phyloP scores from a whole-genome alignment of 2,329 filamentous ascomycete species.

The Alternaria sp. region DNA sequence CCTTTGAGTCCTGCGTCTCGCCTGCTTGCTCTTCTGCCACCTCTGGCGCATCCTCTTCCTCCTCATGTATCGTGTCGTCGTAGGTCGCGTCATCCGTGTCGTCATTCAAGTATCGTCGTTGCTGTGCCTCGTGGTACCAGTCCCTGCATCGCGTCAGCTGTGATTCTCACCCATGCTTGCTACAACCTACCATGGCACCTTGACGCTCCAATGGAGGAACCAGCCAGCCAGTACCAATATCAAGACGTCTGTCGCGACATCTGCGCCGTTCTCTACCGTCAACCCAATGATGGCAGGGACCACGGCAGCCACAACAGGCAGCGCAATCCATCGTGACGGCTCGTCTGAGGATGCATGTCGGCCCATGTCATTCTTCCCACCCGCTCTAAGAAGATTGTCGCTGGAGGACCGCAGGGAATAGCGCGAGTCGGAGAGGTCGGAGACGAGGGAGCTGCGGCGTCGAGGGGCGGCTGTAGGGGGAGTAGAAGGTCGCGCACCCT shows the following conservation, averaged over 20 bases:
- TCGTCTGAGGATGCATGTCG: slow-evolving; percentile 53
- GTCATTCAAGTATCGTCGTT: slow-evolving; percentile 37
- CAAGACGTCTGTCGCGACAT: slow-evolving; percentile 83
- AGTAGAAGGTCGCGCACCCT: slow-evolving; percentile 32
- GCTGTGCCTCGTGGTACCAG: slow-evolving; percentile 60
- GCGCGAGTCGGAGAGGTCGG: slow-evolving; percentile 75
- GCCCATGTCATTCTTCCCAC: slow-evolving; percentile 38
- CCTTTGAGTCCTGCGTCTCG: slow-evolving; percentile 15
- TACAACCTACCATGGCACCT: slow-evolving; percentile 76
- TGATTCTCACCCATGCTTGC: not conserved
- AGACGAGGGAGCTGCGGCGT: slow-evolving; percentile 78
- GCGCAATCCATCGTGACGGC: slow-evolving; percentile 74
- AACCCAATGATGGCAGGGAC: slow-evolving; percentile 85
- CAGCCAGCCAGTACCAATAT: slow-evolving; percentile 79
- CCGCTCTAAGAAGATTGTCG: slow-evolving; percentile 69
- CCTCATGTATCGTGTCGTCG: slow-evolving; percentile 38
- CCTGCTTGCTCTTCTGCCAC: slow-evolving; percentile 14
- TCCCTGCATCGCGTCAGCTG: slow-evolving; percentile 46
- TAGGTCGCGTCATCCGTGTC: slow-evolving; percentile 23
- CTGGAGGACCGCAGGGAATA: slow-evolving; percentile 69
- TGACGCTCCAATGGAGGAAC: slow-evolving; percentile 91
- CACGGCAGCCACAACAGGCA: slow-evolving; percentile 83
- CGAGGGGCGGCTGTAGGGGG: slow-evolving; percentile 42
- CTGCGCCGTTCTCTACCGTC: slow-evolving; percentile 82
- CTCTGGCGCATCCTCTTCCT: slow-evolving; percentile 32